Evolutionary conservation across 139 green algal species (phyloP), one percentile per base, ranked within the genome.

Genomic region (Micromonas pusilla): DNA sequence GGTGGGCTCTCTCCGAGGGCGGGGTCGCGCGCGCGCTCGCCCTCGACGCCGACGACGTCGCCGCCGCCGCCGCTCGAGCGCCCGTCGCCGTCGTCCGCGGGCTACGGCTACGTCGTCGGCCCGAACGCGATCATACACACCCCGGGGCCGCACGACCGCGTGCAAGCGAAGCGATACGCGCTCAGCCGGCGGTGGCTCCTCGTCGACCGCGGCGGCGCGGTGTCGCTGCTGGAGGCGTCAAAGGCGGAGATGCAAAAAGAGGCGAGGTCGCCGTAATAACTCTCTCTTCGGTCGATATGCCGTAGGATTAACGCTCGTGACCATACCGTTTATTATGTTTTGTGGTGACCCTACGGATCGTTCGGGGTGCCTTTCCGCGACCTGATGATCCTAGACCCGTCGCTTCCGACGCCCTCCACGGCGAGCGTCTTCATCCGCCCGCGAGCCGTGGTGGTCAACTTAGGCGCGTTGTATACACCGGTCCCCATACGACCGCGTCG

Each of bases 381-480:
- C 31, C 31, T 70, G 1, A 32, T 39, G 28, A 39, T 39, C 31
- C 31, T 70, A 2, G 63, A 70, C 6, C 63, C 63, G 63, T 31
- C 31, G 3, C 2, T 32, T 1, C 63, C 63, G n/a, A 70, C 63
- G 63, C 3, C 20, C 1, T 39, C 25, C 28, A 20, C 63, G 9
- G 26, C n/a, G n/a, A 70, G 31, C 31, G 31, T 70, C 20, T 70
- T 70, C 63, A 70, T 70, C 28, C 63, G 63, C 28, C 63, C 3
- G 63, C 28, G 31, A 34, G 2, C 3, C 1, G 20, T 70, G n/a
- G 31, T 70, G 1, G 26, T 70, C 2, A 70, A 70, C 6, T 2
- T 70, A 1, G n/a, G n/a, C n/a, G n/a, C n/a, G n/a, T n/a, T n/a
- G n/a, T n/a, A n/a, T n/a, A n/a, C n/a, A n/a, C n/a, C n/a, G n/a